These are phyloP conservation scores for Tulasnella sp. DNA, from an alignment of 768 basidiomycete genomes.

Conservation along the genomic window DNA sequence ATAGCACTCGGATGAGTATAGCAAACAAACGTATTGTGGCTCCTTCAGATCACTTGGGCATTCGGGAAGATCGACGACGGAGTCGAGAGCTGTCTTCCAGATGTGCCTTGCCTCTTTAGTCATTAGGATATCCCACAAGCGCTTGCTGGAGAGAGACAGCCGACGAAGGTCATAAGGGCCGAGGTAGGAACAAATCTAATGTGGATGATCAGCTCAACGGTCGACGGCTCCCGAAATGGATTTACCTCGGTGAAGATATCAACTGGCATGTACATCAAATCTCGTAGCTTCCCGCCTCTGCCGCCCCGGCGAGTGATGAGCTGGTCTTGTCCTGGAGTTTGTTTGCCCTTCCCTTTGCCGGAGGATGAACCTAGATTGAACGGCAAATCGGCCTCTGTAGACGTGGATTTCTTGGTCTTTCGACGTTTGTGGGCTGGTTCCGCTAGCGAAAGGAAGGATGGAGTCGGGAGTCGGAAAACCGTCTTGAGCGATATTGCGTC, in stretches of 20 bases:
- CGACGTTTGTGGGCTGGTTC: background rate
- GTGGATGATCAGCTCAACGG: background rate
- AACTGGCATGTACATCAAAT: conserved; percentile 26
- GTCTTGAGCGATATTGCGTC: background rate
- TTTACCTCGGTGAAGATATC: conserved; percentile 28
- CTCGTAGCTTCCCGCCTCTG: conserved; percentile 19
- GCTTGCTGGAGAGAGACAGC: conserved; percentile 16
- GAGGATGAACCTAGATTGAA: background rate
- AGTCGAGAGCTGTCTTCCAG: conserved; percentile 9
- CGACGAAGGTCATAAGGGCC: conserved; percentile 19
- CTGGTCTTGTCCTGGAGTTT: background rate
- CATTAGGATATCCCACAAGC: conserved; percentile 12
- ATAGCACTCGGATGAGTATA: no score
- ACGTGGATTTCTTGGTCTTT: background rate
- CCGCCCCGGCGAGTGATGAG: background rate
- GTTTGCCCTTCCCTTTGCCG: no score
- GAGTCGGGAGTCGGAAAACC: background rate
- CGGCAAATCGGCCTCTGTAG: background rate
- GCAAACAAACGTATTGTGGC: no score
- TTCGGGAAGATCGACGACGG: conserved; percentile 4
- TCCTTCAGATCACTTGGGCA: conserved; percentile 18
- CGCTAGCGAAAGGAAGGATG: background rate
- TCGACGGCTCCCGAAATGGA: no score
- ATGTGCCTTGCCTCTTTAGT: background rate
- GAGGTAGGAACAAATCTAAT: conserved; percentile 19